These are phyloP conservation scores for Lachancea kluyveri DNA, from an alignment of 805 yeast genomes.

Conservation along the genomic window DNA sequence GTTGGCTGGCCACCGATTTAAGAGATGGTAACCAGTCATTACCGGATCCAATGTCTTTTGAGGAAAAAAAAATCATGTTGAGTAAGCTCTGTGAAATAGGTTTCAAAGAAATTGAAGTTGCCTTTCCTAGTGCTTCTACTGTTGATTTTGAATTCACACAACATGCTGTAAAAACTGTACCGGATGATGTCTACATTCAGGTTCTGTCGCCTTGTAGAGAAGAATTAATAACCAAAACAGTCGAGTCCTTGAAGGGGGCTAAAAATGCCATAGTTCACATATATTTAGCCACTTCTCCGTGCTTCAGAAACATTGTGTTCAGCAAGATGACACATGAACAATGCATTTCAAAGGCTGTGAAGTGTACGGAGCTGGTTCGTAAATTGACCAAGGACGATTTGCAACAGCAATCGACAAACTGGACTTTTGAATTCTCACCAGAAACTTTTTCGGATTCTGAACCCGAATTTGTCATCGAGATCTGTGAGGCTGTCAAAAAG, in stretches of 20 bases:
- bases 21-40: constrained; percentile 82
- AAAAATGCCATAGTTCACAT: constrained; percentile 70
- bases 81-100: constrained; percentile 64
- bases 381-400: constrained; percentile 67
- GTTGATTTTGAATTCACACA: constrained; percentile 77
- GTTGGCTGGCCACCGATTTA: constrained; percentile 80
- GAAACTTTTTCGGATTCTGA: constrained; percentile 72
- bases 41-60: constrained; percentile 82
- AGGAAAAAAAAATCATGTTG: constrained; percentile 69
- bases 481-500: constrained; percentile 68
- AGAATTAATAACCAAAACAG: constrained; percentile 62
- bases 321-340: constrained; percentile 51
- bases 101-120: constrained; percentile 77
- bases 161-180: constrained; percentile 65
- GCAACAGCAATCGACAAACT: constrained; percentile 43
- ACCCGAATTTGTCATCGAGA: constrained; percentile 52
- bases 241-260: constrained; percentile 69
- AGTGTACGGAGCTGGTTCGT: constrained; percentile 56
- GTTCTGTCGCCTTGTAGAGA: constrained; percentile 74
- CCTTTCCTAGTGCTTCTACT: constrained; percentile 78
- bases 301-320: constrained; percentile 68
- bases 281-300: constrained; percentile 69
- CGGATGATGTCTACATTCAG: constrained; percentile 71
- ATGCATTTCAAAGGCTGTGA: constrained; percentile 54
- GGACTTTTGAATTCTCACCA: constrained; percentile 78